phyloP scores from a whole-genome alignment of 805 yeast genomes.

The Monosporozyma unispora region DNA sequence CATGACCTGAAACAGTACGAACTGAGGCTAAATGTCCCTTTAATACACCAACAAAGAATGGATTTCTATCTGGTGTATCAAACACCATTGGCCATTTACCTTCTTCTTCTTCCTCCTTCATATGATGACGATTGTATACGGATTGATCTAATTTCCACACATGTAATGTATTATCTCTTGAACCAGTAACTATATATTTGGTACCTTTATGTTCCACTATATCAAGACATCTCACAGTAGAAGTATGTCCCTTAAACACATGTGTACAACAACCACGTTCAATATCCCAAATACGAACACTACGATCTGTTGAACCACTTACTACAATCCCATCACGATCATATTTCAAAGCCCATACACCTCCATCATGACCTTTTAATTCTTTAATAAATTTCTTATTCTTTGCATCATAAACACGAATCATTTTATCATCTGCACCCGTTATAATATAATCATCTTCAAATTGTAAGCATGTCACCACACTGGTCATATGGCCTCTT shows the following conservation, averaged over 20 bases:
- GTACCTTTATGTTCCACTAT: slow-evolving; percentile 57
- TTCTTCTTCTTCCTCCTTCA: slow-evolving; percentile 34
- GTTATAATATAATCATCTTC: slow-evolving; percentile 86
- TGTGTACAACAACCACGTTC: slow-evolving; percentile 81
- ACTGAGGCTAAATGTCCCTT: slow-evolving; percentile 75
- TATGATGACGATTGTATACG: slow-evolving; percentile 56
- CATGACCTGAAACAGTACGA: slow-evolving; percentile 79
- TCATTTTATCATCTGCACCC: slow-evolving; percentile 81
- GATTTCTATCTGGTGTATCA: slow-evolving; percentile 35
- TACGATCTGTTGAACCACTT: slow-evolving; percentile 90
- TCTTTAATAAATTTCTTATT: slow-evolving; percentile 57
- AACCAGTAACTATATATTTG: slow-evolving; percentile 74
- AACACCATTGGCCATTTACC: slow-evolving; percentile 44
- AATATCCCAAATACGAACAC: slow-evolving; percentile 90
- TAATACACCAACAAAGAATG: slow-evolving; percentile 59
- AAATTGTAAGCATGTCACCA: slow-evolving; percentile 91
- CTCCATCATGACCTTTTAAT: slow-evolving; percentile 87
- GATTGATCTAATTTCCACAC: slow-evolving; percentile 67
- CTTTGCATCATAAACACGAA: slow-evolving; percentile 69
- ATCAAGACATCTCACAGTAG: slow-evolving; percentile 88
- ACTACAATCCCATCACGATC: slow-evolving; percentile 64
- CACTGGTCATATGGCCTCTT: slow-evolving; percentile 64
- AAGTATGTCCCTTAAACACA: slow-evolving; percentile 82
- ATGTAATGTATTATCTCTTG: slow-evolving; percentile 70
- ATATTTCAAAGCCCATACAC: slow-evolving; percentile 96